A percentile compares a stretch with the other conserved stretches of the same genome.
phyloP scores from a whole-genome alignment of 495 filamentous ascomycete genomes.

The Aspergillus leporis region DNA sequence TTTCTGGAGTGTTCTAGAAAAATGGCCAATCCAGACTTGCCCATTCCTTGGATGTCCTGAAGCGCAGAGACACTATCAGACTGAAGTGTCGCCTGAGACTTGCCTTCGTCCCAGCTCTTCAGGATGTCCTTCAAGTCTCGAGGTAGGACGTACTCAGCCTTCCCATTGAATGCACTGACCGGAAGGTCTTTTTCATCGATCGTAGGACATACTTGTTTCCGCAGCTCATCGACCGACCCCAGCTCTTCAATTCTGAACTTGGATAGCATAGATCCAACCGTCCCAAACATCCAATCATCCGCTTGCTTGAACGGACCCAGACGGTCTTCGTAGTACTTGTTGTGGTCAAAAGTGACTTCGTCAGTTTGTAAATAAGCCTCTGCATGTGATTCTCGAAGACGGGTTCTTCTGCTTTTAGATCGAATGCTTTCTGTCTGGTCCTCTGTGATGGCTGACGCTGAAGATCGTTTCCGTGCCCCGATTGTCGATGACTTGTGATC shows the following conservation, averaged over 20 bases:
- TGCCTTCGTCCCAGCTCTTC: slow-evolving; percentile 60
- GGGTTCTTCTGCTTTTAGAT: slow-evolving; percentile 79
- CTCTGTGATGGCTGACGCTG: slow-evolving; percentile 48
- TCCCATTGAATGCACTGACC: slow-evolving; percentile 15
- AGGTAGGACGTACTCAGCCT: slow-evolving; percentile 34
- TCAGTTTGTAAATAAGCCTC: slow-evolving; percentile 54
- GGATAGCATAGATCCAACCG: slow-evolving; percentile 63
- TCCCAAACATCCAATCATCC: slow-evolving; percentile 75
- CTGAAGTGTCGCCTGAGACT: slow-evolving; percentile 55
- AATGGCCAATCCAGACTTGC: slow-evolving; percentile 64
- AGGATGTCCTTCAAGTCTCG: slow-evolving; percentile 56
- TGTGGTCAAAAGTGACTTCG: slow-evolving; percentile 58
- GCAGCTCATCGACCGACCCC: slow-evolving; percentile 43
- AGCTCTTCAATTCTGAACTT: slow-evolving; percentile 62
- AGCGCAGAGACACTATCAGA: slow-evolving; percentile 53
- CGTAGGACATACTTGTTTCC: slow-evolving; percentile 23
- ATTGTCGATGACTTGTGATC: slow-evolving; percentile 32
- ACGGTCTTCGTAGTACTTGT: slow-evolving; percentile 70
- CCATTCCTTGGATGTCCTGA: slow-evolving; percentile 43
- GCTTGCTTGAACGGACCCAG: slow-evolving; percentile 66
- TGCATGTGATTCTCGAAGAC: slow-evolving; percentile 70
- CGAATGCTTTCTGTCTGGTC: slow-evolving; percentile 59
- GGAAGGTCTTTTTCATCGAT: slow-evolving; percentile 22
- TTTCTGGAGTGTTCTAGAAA: slow-evolving; percentile 80
- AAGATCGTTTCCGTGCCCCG: slow-evolving; percentile 49